phyloP scores from a whole-genome alignment of 2,329 filamentous ascomycete species.

The Nannizziopsis arthrosporioides region DNA sequence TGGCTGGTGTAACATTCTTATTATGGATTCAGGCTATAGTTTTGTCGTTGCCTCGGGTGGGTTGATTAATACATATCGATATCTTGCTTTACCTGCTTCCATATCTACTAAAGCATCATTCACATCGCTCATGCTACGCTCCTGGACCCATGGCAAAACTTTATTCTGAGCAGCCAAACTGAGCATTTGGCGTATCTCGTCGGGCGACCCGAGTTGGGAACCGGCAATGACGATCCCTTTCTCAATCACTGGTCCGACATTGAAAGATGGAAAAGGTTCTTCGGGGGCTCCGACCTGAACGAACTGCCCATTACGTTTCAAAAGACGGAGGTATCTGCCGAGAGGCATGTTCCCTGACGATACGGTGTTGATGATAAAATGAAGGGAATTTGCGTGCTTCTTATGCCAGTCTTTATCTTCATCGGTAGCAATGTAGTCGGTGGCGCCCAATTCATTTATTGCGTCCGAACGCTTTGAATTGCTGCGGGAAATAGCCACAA shows the following conservation, averaged over 20 bases:
- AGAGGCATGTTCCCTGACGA: constrained; percentile 52
- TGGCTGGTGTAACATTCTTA: background rate
- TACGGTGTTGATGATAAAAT: constrained; percentile 49
- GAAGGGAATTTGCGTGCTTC: constrained; percentile 38
- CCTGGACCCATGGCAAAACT: constrained; percentile 35
- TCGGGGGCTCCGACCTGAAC: constrained; percentile 59
- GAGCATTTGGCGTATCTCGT: constrained; percentile 37
- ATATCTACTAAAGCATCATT: constrained; percentile 36
- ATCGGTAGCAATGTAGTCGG: constrained; percentile 46
- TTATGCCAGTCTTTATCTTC: constrained; percentile 45
- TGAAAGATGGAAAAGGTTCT: constrained; percentile 42
- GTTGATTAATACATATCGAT: constrained; percentile 38
- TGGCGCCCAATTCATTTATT: constrained; percentile 41
- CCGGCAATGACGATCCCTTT: constrained; percentile 46
- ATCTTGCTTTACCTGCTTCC: constrained; percentile 36
- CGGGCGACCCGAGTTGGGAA: constrained; percentile 33
- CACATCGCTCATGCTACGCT: constrained; percentile 32
- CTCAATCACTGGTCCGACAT: constrained; percentile 46
- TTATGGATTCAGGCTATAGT: constrained; percentile 17
- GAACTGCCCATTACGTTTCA: constrained; percentile 49
- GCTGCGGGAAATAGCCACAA: constrained; percentile 45
- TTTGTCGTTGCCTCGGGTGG: constrained; percentile 21
- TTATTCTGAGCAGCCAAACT: constrained; percentile 32
- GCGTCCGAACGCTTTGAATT: constrained; percentile 42
- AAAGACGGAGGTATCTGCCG: constrained; percentile 47